Evolutionary conservation across 257 asterid species (phyloP).

Genomic region (Ehretia macrophylla): DNA sequence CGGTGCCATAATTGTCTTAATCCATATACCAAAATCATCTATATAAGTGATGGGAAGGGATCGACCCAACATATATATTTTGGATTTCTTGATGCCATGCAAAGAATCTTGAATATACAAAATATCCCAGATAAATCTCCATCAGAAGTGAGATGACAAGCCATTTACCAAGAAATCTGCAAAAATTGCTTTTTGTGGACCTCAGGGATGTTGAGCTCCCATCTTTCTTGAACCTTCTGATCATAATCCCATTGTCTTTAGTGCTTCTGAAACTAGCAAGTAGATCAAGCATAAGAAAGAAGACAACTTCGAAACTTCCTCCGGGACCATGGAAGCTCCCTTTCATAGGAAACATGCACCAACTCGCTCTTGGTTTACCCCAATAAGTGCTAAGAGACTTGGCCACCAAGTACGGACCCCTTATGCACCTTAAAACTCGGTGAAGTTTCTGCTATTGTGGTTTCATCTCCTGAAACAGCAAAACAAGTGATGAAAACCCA

Average conservation of each 20-base stretch:
- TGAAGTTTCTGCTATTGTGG: conserved; percentile 16
- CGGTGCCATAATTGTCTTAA: no score
- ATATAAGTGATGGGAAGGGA: no score
- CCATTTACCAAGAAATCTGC: no score
- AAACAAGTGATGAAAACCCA: conserved; percentile 31
- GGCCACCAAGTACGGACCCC: conserved; percentile 29
- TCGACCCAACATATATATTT: no score
- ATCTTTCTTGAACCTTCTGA: not conserved
- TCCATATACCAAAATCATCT: no score
- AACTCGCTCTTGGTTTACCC: conserved; percentile 19
- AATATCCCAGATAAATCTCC: no score
- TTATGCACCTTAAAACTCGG: conserved; percentile 40
- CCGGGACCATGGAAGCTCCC: conserved; percentile 36
- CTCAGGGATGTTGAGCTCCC: not conserved
- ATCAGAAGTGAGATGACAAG: no score
- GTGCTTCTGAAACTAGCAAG: not conserved
- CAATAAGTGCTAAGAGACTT: conserved; percentile 22
- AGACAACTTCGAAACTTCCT: conserved; percentile 12
- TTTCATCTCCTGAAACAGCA: conserved; percentile 31
- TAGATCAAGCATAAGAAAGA: not conserved
- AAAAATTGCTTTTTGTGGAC: no score
- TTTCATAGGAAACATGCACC: conserved; percentile 31
- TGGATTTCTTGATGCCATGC: no score
- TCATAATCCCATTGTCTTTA: not conserved
- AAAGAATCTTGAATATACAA: no score